These are phyloP conservation scores for Phytophthora foliorum DNA, from an alignment of 352 stramenopile species.

Conservation along the genomic window DNA sequence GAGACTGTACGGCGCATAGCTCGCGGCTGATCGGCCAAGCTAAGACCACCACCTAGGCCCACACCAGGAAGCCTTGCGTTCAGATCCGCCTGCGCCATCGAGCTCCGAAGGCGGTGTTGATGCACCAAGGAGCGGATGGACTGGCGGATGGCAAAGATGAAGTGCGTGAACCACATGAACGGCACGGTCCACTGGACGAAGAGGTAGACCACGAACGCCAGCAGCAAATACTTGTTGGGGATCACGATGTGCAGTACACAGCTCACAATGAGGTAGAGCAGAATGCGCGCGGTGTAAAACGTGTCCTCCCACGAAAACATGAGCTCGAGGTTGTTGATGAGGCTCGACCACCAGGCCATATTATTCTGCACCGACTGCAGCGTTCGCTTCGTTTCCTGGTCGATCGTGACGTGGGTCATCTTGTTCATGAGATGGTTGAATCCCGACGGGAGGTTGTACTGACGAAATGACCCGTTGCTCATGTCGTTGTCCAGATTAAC, in stretches of 20 bases:
- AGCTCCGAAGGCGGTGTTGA: slow-evolving; percentile 79
- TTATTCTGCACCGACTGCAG: slow-evolving; percentile 91
- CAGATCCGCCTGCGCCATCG: slow-evolving; percentile 68
- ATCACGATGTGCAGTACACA: slow-evolving; percentile 89
- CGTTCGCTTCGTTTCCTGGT: slow-evolving; percentile 85
- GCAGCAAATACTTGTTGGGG: slow-evolving; percentile 87
- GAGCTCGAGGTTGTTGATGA: slow-evolving; percentile 87
- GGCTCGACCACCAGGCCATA: slow-evolving; percentile 89
- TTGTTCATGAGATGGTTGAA: slow-evolving; percentile 92
- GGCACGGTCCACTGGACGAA: slow-evolving; percentile 87
- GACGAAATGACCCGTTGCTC: slow-evolving; percentile 64
- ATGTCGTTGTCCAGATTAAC: slow-evolving; percentile 42
- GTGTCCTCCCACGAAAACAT: slow-evolving; percentile 92
- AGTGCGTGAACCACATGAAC: slow-evolving; percentile 77
- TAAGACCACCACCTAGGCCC: slow-evolving; percentile 40
- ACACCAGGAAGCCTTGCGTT: slow-evolving; percentile 45
- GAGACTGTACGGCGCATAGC: slow-evolving; percentile 64
- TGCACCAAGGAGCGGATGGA: slow-evolving; percentile 75
- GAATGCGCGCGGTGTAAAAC: slow-evolving; percentile 84
- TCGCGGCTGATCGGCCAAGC: slow-evolving; percentile 48
- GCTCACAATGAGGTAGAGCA: slow-evolving; percentile 86
- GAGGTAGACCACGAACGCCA: slow-evolving; percentile 81
- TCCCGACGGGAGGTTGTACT: slow-evolving; percentile 85
- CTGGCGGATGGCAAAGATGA: slow-evolving; percentile 72
- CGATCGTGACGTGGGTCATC: slow-evolving; percentile 89